Conservation (phyloP, 192 early-diverging fungal species). For the Entophlyctis luteolus region DNA sequence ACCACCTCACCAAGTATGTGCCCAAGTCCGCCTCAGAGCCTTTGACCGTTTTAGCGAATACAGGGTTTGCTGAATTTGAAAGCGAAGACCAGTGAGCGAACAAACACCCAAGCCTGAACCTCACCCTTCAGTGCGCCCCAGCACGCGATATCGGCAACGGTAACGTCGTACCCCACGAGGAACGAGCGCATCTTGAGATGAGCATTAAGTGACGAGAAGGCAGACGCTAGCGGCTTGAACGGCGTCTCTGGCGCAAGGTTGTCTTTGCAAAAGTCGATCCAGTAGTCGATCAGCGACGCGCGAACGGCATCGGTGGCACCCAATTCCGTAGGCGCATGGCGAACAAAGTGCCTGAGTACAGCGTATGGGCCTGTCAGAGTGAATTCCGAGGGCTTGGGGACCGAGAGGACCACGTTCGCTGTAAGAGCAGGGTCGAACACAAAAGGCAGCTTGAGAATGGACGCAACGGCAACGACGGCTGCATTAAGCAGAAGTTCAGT, state of each 20-base stretch:
- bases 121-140: slow-evolving; percentile 83
- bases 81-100: not conserved
- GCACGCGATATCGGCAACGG: slow-evolving; percentile 76
- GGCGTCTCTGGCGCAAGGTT: slow-evolving; percentile 62
- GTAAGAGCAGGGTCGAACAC: not conserved
- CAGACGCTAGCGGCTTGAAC: slow-evolving; percentile 67
- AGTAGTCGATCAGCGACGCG: slow-evolving; percentile 55
- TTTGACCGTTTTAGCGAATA: slow-evolving; percentile 80
- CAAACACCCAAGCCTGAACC: not conserved
- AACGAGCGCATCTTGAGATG: slow-evolving; percentile 79
- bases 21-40: slow-evolving; percentile 60
- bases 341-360: slow-evolving; percentile 28
- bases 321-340: not conserved
- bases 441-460: slow-evolving; percentile 15
- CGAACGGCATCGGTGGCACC: slow-evolving; percentile 26
- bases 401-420: not conserved
- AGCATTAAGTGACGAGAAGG: slow-evolving; percentile 71
- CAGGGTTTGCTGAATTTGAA: slow-evolving; percentile 52
- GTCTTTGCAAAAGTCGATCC: slow-evolving; percentile 67
- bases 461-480: slow-evolving; percentile 25
- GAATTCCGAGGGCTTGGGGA: not conserved
- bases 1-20: slow-evolving; percentile 77
- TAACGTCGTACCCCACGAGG: slow-evolving; percentile 69
- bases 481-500: not conserved
- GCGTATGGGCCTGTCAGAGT: slow-evolving; percentile 23